Percentiles rank a stretch among this genome's conserved stretches.
Conservation (phyloP, 768 basidiomycete species). For the Xerocomus potaroensis region DNA sequence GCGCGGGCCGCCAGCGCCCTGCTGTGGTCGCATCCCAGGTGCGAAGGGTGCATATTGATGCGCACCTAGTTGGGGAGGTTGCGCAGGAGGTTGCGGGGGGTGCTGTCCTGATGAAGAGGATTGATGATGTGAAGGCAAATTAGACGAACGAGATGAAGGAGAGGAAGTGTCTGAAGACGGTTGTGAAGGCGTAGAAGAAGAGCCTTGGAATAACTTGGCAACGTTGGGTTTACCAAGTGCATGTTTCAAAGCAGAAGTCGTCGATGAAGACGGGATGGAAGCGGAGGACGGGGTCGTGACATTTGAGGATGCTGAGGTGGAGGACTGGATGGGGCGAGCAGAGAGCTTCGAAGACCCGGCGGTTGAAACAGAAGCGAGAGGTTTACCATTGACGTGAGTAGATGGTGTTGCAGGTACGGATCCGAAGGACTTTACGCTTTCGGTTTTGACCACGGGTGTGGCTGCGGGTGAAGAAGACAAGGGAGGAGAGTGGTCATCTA, state of each 20-base stretch:
- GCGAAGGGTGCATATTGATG: slow-evolving; percentile 47
- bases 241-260: slow-evolving; percentile 32
- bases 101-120: slow-evolving; percentile 35
- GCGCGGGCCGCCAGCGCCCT: slow-evolving; percentile 51
- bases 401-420: slow-evolving; percentile 54
- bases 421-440: slow-evolving; percentile 79
- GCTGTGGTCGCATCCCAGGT: slow-evolving; percentile 44
- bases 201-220: slow-evolving; percentile 38
- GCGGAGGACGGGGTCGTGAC: slow-evolving; percentile 31
- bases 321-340: slow-evolving; percentile 23
- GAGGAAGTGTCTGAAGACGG: slow-evolving; percentile 53
- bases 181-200: slow-evolving; percentile 39
- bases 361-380: slow-evolving; percentile 42
- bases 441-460: slow-evolving; percentile 58
- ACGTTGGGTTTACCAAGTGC: slow-evolving; percentile 35
- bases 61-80: slow-evolving; percentile 40
- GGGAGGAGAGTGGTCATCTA: slow-evolving; percentile 72
- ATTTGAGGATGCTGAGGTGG: slow-evolving; percentile 22
- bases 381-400: slow-evolving; percentile 60
- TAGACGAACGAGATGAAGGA: slow-evolving; percentile 51
- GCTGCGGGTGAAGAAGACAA: slow-evolving; percentile 82
- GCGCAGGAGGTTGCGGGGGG: slow-evolving; percentile 35
- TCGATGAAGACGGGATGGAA: slow-evolving; percentile 31
- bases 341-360: slow-evolving; percentile 34
- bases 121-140: slow-evolving; percentile 46